Conservation (phyloP, 1,284 basidiomycete genomes). For the Cryptococcus deneoformans region DNA sequence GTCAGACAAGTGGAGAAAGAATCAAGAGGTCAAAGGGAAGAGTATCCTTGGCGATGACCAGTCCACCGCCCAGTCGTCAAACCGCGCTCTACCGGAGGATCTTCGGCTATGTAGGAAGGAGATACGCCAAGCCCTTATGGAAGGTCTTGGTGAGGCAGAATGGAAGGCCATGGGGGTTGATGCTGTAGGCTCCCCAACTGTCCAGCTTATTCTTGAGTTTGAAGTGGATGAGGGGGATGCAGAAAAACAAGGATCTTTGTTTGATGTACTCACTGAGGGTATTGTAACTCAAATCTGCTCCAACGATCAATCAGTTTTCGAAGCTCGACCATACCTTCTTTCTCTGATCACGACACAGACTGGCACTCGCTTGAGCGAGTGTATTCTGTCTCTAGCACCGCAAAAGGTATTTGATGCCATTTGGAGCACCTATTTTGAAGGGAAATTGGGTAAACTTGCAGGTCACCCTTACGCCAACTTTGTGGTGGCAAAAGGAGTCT, state of each 20-base stretch:
- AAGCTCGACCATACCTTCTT: conserved; percentile 52
- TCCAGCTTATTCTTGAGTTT: conserved; percentile 74
- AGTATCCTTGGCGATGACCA: conserved; percentile 42
- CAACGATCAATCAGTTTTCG: background rate
- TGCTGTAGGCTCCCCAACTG: conserved; percentile 73
- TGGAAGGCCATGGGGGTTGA: conserved; percentile 75
- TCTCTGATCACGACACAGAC: conserved; percentile 78
- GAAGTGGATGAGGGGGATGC: conserved; percentile 66
- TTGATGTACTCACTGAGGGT: conserved; percentile 79
- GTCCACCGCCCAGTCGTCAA: conserved; percentile 17
- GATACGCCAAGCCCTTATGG: conserved; percentile 59
- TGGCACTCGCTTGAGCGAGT: conserved; percentile 82
- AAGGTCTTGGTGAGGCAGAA: conserved; percentile 65
- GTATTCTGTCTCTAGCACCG: conserved; percentile 63
- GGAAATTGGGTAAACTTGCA: conserved; percentile 67
- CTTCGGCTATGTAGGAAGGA: conserved; percentile 57
- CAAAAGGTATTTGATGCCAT: conserved; percentile 61
- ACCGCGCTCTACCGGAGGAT: conserved; percentile 53
- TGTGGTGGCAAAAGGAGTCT: conserved; percentile 71
- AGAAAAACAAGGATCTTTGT: conserved; percentile 64
- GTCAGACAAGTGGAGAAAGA: conserved; percentile 42
- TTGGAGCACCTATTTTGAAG: conserved; percentile 72
- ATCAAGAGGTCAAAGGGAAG: conserved; percentile 46
- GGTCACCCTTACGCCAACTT: conserved; percentile 89
- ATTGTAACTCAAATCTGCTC: background rate